Conservation (phyloP, 2,329 filamentous ascomycete species). For the Alternaria solani region DNA sequence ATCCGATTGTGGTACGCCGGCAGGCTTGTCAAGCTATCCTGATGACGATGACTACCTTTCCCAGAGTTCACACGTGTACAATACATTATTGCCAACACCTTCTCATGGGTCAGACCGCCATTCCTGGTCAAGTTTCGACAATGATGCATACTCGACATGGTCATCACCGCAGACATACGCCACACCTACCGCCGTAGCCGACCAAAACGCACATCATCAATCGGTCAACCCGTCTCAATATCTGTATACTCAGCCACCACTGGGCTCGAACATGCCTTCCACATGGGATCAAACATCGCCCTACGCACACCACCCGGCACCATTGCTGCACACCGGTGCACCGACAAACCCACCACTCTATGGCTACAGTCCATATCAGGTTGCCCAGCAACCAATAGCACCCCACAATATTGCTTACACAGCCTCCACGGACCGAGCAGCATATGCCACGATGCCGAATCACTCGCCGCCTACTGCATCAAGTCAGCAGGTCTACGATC, state of each 20-base stretch:
- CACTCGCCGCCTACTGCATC: slow-evolving; percentile 15
- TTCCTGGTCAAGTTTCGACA: slow-evolving; percentile 34
- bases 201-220: slow-evolving; percentile 18
- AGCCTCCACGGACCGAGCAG: slow-evolving; percentile 17
- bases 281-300: slow-evolving; percentile 31
- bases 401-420: slow-evolving; percentile 24
- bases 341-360: slow-evolving; percentile 15
- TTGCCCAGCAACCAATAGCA: slow-evolving; percentile 25
- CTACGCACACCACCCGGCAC: slow-evolving; percentile 24
- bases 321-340: slow-evolving; percentile 26
- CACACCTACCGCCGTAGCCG: slow-evolving; percentile 16
- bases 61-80: slow-evolving; percentile 24
- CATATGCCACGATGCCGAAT: slow-evolving; percentile 21
- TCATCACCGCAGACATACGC: slow-evolving; percentile 33
- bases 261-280: slow-evolving; percentile 13
- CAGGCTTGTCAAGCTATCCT: slow-evolving; percentile 19
- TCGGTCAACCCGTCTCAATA: slow-evolving; percentile 13
- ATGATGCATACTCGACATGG: slow-evolving; percentile 32
- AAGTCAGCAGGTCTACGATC: slow-evolving; percentile 18
- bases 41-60: slow-evolving; percentile 32
- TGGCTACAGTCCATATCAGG: slow-evolving; percentile 26
- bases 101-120: slow-evolving; percentile 28
- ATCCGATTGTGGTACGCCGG: slow-evolving; percentile 28
- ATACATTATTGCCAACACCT: slow-evolving; percentile 26
- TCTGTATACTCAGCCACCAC: slow-evolving; percentile 23